Evolutionary conservation across 352 stramenopile genomes (phyloP), one percentile per base, ranked within the genome.

Genomic region (Lagenidium sp.): DNA sequence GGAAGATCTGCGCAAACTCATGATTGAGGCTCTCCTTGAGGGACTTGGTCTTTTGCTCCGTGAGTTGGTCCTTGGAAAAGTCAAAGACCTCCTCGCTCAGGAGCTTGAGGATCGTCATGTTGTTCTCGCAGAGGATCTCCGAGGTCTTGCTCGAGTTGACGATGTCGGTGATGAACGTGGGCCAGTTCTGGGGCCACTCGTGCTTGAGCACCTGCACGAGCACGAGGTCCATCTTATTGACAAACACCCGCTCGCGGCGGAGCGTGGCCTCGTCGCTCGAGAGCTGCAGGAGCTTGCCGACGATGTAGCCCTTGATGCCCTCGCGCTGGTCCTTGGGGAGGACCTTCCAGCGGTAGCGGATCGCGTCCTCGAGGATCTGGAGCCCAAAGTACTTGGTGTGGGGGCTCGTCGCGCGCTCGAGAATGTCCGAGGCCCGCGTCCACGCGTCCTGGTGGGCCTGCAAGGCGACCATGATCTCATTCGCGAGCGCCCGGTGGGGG

Each of bases 121-220:
- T 99, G 80, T 99, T 99, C 65, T 99, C 95, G 59, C 97, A 99
- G 28, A 99, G 65, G 16, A 98, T 78, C 68, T 99, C 96, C 10
- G 79, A 97, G 24, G 85, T 98, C 63, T 92, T 95, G 65, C 81
- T 96, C 37, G 88, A 94, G 49, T 75, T 89, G 24, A 97, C 89
- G 44, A 98, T 95, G 41, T 98, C 92, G 18, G 84, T 82, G 62
- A 99, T 99, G 65, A 99, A 99, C 48, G 78, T 89, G 20, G 96
- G 95, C 97, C 97, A 99, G 65, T 99, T 99, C 59, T 99, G 94
- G 18, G 97, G 97, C 97, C 97, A 99, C 70, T 99, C 97, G 68
- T 99, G 96, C 80, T 99, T 99, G 39, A 99, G 67, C 44, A 99
- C 97, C 62, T 97, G 65, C 19, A 93, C 79, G n/a, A 99, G 82